phyloP scores from a whole-genome alignment of 352 stramenopile genomes.

The Phytophthora multivora region DNA sequence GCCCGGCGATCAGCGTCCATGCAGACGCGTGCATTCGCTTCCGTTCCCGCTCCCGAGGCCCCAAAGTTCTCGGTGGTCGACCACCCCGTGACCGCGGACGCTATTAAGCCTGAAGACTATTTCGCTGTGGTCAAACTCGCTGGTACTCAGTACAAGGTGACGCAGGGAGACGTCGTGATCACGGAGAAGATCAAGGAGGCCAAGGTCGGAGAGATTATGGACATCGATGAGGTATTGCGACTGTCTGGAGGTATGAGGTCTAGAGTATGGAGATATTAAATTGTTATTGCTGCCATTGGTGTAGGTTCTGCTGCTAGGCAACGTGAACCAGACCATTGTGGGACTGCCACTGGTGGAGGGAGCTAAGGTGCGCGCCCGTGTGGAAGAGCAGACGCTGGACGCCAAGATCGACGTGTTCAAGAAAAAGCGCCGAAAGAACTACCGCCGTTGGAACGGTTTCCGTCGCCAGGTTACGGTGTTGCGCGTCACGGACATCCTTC shows the following conservation, averaged over 20 bases:
- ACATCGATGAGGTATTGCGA: conserved; percentile 66
- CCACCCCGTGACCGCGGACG: conserved; percentile 72
- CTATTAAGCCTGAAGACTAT: conserved; percentile 73
- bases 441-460: conserved; percentile 89
- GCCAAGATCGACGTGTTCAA: conserved; percentile 92
- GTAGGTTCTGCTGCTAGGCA: conserved; percentile 79
- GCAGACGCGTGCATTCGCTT: conserved; percentile 24
- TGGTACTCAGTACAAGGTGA: conserved; percentile 89
- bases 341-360: conserved; percentile 71
- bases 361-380: conserved; percentile 74
- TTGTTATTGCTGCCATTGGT: conserved; percentile 1
- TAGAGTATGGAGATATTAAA: not conserved
- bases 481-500: conserved; percentile 82
- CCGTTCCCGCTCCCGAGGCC: conserved; percentile 16
- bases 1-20: conserved; percentile 16
- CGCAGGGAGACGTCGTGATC: conserved; percentile 82
- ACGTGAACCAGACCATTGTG: conserved; percentile 86
- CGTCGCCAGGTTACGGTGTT: conserved; percentile 85
- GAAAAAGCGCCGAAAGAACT: conserved; percentile 92
- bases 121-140: conserved; percentile 87
- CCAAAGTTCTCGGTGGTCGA: conserved; percentile 76
- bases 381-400: conserved; percentile 89
- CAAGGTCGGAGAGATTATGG: conserved; percentile 86
- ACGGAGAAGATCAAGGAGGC: conserved; percentile 87
- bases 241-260: not conserved